A percentile compares a stretch with the other conserved stretches of the same genome.
These are phyloP conservation scores for Sarocladium strictum DNA, from an alignment of 2,329 filamentous ascomycete species.

Conservation along the genomic window DNA sequence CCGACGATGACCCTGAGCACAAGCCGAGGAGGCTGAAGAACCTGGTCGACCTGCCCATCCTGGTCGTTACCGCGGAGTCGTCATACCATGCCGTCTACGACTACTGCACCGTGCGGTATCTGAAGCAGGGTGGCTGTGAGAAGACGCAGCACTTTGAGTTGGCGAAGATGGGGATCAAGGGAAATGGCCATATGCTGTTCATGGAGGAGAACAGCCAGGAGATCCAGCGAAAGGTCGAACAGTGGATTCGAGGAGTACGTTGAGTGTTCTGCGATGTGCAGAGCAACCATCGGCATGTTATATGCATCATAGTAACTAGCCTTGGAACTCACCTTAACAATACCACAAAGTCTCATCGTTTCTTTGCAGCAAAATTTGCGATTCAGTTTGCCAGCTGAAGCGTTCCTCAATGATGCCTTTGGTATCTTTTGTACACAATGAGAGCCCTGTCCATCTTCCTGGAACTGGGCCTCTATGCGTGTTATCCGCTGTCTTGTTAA, in stretches of 20 bases:
- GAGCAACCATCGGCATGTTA: too few relatives aligned
- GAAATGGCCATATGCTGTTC: conserved; percentile 43
- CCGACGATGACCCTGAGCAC: conserved; percentile 19
- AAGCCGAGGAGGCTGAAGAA: conserved; percentile 29
- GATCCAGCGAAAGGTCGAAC: conserved; percentile 22
- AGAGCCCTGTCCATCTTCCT: too few relatives aligned
- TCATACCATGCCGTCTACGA: conserved; percentile 42
- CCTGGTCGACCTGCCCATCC: conserved; percentile 26
- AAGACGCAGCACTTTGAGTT: conserved; percentile 29
- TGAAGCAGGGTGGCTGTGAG: conserved; percentile 36
- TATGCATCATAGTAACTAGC: too few relatives aligned
- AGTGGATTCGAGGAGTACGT: conserved; percentile 16
- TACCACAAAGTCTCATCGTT: too few relatives aligned
- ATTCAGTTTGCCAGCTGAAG: too few relatives aligned
- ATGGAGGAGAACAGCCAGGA: conserved; percentile 41
- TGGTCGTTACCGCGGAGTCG: conserved; percentile 35
- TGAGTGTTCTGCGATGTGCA: too few relatives aligned
- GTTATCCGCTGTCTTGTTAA: too few relatives aligned
- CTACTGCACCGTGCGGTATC: conserved; percentile 32
- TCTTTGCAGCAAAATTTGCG: too few relatives aligned
- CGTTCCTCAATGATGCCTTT: too few relatives aligned
- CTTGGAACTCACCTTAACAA: too few relatives aligned
- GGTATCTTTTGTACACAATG: too few relatives aligned
- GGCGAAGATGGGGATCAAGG: conserved; percentile 30
- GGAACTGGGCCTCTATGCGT: too few relatives aligned